Base-by-base conservation (phyloP, 129 eudicot genomes). In the Calendula officinalis region DNA sequence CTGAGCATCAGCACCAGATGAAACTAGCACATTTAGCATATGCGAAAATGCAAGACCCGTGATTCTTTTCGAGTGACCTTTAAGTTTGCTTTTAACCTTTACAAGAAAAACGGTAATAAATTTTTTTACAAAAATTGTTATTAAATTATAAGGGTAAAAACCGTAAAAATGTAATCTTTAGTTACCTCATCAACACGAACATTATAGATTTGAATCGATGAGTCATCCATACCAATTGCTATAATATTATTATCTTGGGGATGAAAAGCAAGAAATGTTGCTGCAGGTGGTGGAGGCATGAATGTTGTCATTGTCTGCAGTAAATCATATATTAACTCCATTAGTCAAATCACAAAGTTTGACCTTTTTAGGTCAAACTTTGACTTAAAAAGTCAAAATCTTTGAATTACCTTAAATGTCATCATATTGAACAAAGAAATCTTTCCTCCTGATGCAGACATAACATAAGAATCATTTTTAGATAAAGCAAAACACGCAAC, bases 1-100 rank as follows among this genome's bases (percentile, higher is more conserved):
- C 95, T 90, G 95, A 77, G 97, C 86, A 84, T 90, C 97, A 7
- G 97, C 97, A 55, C 97, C 97, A 10, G 95, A 84, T 59, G 97
- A 90, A 70, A 90, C 95, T 37, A 90, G 75, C 71, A 84, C 91
- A 59, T 84, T 86, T 39, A 86, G 74, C 39, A 75, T 83, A 70
- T 81, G 83, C 39, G 97, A 90, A 77, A 90, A 90, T 40, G 92
- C 95, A 50, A 90, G 91, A 50, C 97, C 97, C 12, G 97, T 90
- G 11, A 90, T 84, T 75, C 91, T 83, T 63, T 90, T 90, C 8
- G 89, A 75, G 78, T 90, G 97, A 8, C 97, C 97, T 80, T 80
- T 90, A 40, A 90, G 91, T 89, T 90, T 90, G 85, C 97, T 90
- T 84, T 90, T 90, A 36, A 90, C 95, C 97, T 90, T 78, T 56